These are phyloP conservation scores for Solanum sejunctum DNA, from an alignment of 257 asterid genomes.

Conservation along the genomic window DNA sequence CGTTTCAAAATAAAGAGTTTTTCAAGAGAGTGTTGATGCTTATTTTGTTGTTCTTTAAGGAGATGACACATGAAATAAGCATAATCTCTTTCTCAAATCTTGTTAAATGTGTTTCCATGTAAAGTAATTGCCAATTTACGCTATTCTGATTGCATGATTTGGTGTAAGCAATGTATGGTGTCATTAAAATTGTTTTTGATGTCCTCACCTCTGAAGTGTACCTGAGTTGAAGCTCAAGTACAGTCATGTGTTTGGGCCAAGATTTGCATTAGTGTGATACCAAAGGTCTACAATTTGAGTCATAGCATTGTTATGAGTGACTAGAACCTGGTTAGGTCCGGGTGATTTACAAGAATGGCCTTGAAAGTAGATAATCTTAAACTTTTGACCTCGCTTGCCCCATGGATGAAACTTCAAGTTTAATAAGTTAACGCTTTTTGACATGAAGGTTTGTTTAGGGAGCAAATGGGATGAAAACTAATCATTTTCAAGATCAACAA, in stretches of 20 bases:
- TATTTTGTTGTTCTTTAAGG: neutral
- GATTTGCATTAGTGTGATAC: neutral
- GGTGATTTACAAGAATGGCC: neutral
- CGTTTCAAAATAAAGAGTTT: neutral
- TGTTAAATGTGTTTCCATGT: neutral
- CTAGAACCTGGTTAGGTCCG: neutral
- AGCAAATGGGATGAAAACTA: no score
- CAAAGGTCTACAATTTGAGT: neutral
- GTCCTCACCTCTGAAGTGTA: neutral
- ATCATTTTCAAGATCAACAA: no score
- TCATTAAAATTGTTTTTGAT: neutral
- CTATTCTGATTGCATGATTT: neutral
- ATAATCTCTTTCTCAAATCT: neutral
- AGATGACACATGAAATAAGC: neutral
- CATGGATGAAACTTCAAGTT: neutral
- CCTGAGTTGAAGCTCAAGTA: neutral
- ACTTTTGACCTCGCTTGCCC: neutral
- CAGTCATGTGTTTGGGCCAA: neutral
- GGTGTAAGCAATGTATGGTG: neutral
- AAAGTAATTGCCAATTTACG: neutral
- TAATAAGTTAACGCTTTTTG: no score
- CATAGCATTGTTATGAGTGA: neutral
- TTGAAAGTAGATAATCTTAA: neutral
- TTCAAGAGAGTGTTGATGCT: neutral
- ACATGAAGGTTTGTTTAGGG: neutral